phyloP scores from a whole-genome alignment of 352 stramenopile species.

The Paralagenidium karlingii region DNA sequence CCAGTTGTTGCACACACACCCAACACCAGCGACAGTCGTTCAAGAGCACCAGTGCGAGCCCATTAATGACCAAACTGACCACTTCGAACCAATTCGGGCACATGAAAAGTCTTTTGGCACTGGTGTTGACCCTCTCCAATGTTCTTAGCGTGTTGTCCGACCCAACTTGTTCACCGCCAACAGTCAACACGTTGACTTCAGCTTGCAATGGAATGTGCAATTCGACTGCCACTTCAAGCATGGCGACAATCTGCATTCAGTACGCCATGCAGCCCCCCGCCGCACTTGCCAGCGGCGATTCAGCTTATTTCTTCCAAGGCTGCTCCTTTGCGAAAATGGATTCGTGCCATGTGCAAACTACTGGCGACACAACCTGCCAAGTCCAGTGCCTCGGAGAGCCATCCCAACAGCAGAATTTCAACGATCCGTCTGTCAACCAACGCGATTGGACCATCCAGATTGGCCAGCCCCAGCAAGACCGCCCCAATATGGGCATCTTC shows the following conservation, averaged over 20 bases:
- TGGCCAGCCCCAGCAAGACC: constrained; percentile 49
- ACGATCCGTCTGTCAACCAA: too few relatives aligned
- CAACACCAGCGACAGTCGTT: too few relatives aligned
- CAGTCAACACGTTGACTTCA: constrained; percentile 41
- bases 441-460: constrained; percentile 40
- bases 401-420: constrained; percentile 22
- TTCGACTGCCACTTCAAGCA: too few relatives aligned
- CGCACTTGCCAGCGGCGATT: constrained; percentile 18
- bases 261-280: constrained; percentile 27
- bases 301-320: constrained; percentile 48
- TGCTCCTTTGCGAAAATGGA: constrained; percentile 31
- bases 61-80: too few relatives aligned
- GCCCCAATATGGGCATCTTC: constrained; percentile 43
- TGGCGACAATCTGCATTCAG: constrained; percentile 35
- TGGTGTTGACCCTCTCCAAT: too few relatives aligned
- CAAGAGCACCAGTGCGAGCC: too few relatives aligned
- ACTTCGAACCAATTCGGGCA: too few relatives aligned
- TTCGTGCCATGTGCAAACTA: constrained; percentile 34
- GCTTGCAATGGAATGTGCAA: constrained; percentile 36
- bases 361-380: constrained; percentile 27
- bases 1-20: too few relatives aligned
- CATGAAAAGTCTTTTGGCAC: too few relatives aligned
- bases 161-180: constrained; percentile 28
- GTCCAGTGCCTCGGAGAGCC: constrained; percentile 61
- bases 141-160: too few relatives aligned